Percentiles rank a stretch among this genome's conserved stretches.
Evolutionary conservation across 345 rosid genomes (phyloP).

Genomic region (Citropsis articulata): DNA sequence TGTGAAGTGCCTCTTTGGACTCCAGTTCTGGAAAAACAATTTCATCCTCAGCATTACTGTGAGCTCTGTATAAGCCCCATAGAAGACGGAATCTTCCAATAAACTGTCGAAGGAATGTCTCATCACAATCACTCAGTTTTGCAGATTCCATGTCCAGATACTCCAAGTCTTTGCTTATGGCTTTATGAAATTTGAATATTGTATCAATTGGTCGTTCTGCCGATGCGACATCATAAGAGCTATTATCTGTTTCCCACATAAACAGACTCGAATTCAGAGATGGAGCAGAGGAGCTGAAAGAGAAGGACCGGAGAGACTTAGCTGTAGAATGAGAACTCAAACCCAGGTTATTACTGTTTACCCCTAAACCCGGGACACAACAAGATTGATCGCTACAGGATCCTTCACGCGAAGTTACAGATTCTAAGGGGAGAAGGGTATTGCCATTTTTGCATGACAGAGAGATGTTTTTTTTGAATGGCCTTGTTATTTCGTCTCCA

Average conservation of each 20-base stretch:
- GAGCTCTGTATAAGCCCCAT: constrained; percentile 94
- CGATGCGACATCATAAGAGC: constrained; percentile 39
- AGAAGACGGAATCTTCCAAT: constrained; percentile 78
- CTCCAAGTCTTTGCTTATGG: constrained; percentile 87
- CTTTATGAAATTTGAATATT: constrained; percentile 88
- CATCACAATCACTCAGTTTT: constrained; percentile 72
- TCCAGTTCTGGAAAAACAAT: constrained; percentile 91
- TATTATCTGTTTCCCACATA: constrained; percentile 70
- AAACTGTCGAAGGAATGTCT: constrained; percentile 65
- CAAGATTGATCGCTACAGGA: constrained; percentile 53
- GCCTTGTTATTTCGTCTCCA: constrained; percentile 38
- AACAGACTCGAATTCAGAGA: constrained; percentile 87
- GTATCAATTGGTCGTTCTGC: constrained; percentile 79
- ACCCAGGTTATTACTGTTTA: constrained; percentile 57
- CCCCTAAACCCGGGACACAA: constrained; percentile 88
- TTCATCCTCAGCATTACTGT: constrained; percentile 96
- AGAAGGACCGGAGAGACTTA: constrained; percentile 65
- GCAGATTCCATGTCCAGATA: constrained; percentile 85
- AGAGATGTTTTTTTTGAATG: constrained; percentile 43
- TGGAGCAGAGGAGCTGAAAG: constrained; percentile 65
- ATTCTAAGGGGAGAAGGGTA: constrained; percentile 26
- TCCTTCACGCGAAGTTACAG: constrained; percentile 27
- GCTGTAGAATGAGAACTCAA: constrained; percentile 65
- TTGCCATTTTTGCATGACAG: constrained; percentile 30
- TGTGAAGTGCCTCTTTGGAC: constrained; percentile 90